Evolutionary conservation across 1,284 basidiomycete genomes (phyloP).

Genomic region (Sporisorium sorghi): DNA sequence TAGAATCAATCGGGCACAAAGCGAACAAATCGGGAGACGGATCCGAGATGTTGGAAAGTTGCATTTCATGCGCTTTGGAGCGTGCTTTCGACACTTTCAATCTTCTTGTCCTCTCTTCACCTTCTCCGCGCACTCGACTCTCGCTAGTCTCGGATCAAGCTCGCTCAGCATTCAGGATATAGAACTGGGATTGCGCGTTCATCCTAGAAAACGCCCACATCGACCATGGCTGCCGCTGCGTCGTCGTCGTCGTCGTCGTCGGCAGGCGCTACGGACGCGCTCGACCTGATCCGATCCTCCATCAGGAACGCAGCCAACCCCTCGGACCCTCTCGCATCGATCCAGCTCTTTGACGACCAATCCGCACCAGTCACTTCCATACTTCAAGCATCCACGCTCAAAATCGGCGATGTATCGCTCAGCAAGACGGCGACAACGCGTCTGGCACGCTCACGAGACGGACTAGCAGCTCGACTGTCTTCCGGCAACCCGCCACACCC

Average conservation of each 20-base stretch:
- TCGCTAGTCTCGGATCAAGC: background rate
- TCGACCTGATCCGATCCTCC: constrained; percentile 45
- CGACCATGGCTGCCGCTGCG: constrained; percentile 21
- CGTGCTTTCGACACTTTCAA: background rate
- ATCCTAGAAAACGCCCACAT: background rate
- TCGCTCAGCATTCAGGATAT: background rate
- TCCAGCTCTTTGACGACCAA: constrained; percentile 33
- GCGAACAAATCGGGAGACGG: constrained; percentile 6
- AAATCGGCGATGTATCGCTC: constrained; percentile 24
- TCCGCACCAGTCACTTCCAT: constrained; percentile 24
- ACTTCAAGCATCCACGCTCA: constrained; percentile 23
- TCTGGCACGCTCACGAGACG: constrained; percentile 46
- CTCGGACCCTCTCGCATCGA: constrained; percentile 21
- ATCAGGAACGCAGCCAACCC: constrained; percentile 12
- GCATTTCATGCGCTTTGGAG: background rate
- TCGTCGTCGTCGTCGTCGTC: no score
- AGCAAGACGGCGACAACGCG: constrained; percentile 32
- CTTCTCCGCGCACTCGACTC: background rate
- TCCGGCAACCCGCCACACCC: constrained; percentile 29
- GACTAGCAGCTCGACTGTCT: constrained; percentile 25
- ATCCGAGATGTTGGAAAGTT: background rate
- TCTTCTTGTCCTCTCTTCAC: constrained; percentile 2
- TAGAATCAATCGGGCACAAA: constrained; percentile 3
- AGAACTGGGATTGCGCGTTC: background rate
- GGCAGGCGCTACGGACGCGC: constrained; percentile 24